These are phyloP conservation scores for Cercospora beticola DNA, from an alignment of 2,329 filamentous ascomycete species.

Conservation along the genomic window DNA sequence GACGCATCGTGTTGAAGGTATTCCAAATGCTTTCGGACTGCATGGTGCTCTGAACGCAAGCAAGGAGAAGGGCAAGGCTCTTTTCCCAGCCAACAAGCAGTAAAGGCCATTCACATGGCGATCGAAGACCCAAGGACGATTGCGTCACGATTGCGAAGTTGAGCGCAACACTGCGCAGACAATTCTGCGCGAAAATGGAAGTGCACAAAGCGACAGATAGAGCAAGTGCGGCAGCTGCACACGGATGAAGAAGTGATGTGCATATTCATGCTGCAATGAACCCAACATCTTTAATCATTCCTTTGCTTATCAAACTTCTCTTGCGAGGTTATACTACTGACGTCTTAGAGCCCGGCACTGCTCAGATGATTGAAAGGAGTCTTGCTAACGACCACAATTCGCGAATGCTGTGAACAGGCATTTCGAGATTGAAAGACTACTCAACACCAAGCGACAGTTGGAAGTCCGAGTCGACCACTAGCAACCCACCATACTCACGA, in stretches of 20 bases:
- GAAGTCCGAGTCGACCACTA: neutral
- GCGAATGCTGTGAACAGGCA: neutral
- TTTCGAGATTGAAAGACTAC: neutral
- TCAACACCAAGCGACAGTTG: neutral
- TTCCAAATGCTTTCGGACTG: constrained; percentile 67
- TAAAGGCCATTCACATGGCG: neutral
- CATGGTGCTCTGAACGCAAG: constrained; percentile 60
- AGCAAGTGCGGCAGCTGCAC: neutral
- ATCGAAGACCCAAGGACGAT: neutral
- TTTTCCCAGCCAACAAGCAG: constrained; percentile 30
- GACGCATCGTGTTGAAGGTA: constrained; percentile 75
- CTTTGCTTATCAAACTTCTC: neutral
- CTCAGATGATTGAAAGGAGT: no score
- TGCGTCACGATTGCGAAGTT: no score
- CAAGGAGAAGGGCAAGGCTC: constrained; percentile 39
- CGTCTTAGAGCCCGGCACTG: neutral
- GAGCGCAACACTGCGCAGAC: neutral
- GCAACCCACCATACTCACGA: neutral
- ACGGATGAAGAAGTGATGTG: neutral
- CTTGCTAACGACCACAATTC: constrained; percentile 5
- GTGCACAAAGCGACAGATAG: neutral
- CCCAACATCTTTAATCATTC: neutral
- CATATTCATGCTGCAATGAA: neutral
- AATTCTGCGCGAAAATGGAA: neutral
- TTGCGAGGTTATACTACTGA: neutral